Evolutionary conservation across 108 stramenopile species (phyloP), one percentile per base, ranked within the genome.

Genomic region (Fistulifera solaris): DNA sequence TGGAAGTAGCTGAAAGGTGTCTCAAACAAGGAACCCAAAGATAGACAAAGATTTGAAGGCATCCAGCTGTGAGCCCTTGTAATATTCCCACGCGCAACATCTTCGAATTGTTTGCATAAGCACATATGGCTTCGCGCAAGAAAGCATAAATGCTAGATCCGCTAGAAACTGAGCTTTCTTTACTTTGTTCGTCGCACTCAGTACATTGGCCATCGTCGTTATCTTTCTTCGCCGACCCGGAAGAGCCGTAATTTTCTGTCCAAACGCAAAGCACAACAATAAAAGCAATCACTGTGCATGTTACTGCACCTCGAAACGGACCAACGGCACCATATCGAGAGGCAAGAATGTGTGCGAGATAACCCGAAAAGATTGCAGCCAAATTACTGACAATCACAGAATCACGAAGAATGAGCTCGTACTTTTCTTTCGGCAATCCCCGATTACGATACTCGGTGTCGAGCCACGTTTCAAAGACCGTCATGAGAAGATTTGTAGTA

Each of bases 401-500:
- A 21, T 77, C 70, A 14, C 80, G 54, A 63, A 93, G 80, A 13
- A 89, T 83, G 38, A 71, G 73, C 58, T 81, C 80, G 38, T 74
- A 75, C 31, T 76, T 52, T 46, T 85, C 66, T 35, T 83, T 78
- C 15, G 68, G 56, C 47, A 79, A 85, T 4, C 79, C 85, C 53
- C 65, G 41, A n/a, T 65, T 65, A 27, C 84, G 63, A 52, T 85
- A 83, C 58, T 83, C 90, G 10, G 81, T 67, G 27, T 86, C 85
- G 42, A 85, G 65, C 90, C 90, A 92, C 19, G 81, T 63, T 57
- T 92, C 90, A 56, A 92, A 92, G 23, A 80, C 81, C 18, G 73
- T 70, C 50, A 77, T 81, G 2, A 91, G 46, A 10, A 91, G 59
- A 31, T 76, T 75, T 12, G 84, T 85, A 1, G 84, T 76, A 48